These are phyloP conservation scores for Teratosphaeria viscida DNA, from an alignment of 2,329 filamentous ascomycete species.

Conservation along the genomic window DNA sequence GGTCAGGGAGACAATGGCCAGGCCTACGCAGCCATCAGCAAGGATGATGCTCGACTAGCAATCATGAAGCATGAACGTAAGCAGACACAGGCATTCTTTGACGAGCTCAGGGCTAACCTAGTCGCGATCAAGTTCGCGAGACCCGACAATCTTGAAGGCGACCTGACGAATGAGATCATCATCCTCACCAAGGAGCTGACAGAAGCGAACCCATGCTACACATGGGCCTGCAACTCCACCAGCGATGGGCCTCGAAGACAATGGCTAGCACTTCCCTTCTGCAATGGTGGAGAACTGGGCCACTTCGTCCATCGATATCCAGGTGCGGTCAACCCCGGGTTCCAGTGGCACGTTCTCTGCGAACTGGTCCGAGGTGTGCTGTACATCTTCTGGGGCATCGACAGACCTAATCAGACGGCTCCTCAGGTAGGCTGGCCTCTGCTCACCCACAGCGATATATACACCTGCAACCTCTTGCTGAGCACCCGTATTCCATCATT, in stretches of 20 bases:
- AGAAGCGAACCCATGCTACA: neutral
- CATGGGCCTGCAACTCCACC: neutral
- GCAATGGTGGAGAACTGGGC: neutral
- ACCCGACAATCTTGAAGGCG: neutral
- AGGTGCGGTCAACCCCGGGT: neutral
- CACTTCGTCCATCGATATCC: neutral
- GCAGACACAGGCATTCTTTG: neutral
- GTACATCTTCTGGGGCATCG: neutral
- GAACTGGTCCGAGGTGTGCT: neutral
- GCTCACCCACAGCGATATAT: neutral
- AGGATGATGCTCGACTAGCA: neutral
- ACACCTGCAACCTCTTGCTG: neutral
- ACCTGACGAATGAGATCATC: neutral
- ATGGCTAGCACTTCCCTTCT: neutral
- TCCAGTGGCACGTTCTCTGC: neutral
- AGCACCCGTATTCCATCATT: neutral
- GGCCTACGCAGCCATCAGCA: neutral
- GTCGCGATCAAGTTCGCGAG: neutral
- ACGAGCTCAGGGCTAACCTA: neutral
- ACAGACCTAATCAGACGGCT: neutral
- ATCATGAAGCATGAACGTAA: neutral
- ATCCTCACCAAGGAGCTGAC: neutral
- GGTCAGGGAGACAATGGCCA: slow-evolving; percentile 1
- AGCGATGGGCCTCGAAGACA: neutral
- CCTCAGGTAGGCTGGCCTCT: neutral